These are phyloP conservation scores for Coniophora puteana DNA, from an alignment of 1,284 basidiomycete species.

Conservation along the genomic window DNA sequence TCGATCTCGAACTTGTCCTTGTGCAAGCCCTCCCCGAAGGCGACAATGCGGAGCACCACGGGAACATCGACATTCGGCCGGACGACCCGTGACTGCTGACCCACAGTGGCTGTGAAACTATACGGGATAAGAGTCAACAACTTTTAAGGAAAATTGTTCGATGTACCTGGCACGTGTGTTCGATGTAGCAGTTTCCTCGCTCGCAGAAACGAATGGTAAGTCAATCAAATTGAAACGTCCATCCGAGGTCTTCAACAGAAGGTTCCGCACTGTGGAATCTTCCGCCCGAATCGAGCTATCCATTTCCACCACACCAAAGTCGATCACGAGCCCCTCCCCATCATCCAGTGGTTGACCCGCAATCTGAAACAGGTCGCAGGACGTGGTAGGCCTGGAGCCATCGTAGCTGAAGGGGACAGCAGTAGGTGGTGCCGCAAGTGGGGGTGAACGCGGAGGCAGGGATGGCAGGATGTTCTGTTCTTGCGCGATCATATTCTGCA, in stretches of 20 bases:
- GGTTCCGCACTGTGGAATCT: background rate
- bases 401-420: background rate
- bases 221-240: background rate
- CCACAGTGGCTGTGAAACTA: background rate
- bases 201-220: background rate
- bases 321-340: background rate
- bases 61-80: slow-evolving; percentile 6
- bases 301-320: background rate
- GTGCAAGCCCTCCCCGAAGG: slow-evolving; percentile 16
- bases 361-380: background rate
- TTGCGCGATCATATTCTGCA: too few species aligned
- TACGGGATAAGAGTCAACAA: background rate
- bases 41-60: slow-evolving; percentile 11
- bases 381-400: background rate
- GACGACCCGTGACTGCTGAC: background rate
- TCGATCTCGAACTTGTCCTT: slow-evolving; percentile 17
- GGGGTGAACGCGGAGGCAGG: too few species aligned
- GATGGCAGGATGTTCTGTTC: too few species aligned
- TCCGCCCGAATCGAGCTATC: background rate
- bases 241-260: background rate
- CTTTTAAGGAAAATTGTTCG: background rate
- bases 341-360: background rate
- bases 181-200: background rate
- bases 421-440: too few species aligned
- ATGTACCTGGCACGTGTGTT: background rate